phyloP scores from a whole-genome alignment of 305 asterid genomes.

The Ruellia speciosa region DNA sequence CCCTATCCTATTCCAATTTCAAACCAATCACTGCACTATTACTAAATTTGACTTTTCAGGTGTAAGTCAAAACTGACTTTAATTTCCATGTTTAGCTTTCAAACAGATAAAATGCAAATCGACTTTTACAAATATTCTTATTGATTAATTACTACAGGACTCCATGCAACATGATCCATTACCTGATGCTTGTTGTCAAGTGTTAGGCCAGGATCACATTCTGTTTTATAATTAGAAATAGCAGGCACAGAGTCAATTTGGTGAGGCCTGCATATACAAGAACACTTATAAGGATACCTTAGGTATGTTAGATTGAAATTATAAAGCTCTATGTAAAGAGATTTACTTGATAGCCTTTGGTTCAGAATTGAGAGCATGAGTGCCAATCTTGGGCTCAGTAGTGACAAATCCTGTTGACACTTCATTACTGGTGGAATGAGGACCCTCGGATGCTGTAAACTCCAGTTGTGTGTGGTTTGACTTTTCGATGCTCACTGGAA shows the following conservation, averaged over 20 bases:
- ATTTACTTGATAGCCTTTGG: slow-evolving; percentile 48
- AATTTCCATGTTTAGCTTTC: not conserved
- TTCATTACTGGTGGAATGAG: slow-evolving; percentile 35
- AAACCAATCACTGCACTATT: no score
- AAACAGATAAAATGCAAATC: not conserved
- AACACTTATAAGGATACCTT: slow-evolving; percentile 19
- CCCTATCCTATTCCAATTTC: no score
- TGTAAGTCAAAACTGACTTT: slow-evolving; percentile 6
- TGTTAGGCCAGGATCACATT: slow-evolving; percentile 33
- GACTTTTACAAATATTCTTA: no score
- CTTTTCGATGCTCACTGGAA: slow-evolving; percentile 36
- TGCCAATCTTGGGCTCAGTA: slow-evolving; percentile 56
- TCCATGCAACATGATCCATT: slow-evolving; percentile 17
- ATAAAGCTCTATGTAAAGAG: slow-evolving; percentile 15
- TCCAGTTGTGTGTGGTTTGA: slow-evolving; percentile 31
- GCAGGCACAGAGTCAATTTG: slow-evolving; percentile 35
- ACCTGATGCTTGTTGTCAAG: slow-evolving; percentile 61
- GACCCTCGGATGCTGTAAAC: slow-evolving; percentile 41
- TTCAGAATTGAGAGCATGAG: slow-evolving; percentile 50
- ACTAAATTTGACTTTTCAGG: slow-evolving; percentile 9
- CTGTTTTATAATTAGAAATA: slow-evolving; percentile 40
- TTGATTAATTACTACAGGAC: not conserved
- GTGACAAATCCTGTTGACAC: slow-evolving; percentile 33
- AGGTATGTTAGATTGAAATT: slow-evolving; percentile 11
- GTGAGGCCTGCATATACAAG: slow-evolving; percentile 40